Percentiles rank a stretch among this genome's conserved stretches.
phyloP scores from a whole-genome alignment of 1,284 basidiomycete genomes.

The Trichosporon coremiiforme region DNA sequence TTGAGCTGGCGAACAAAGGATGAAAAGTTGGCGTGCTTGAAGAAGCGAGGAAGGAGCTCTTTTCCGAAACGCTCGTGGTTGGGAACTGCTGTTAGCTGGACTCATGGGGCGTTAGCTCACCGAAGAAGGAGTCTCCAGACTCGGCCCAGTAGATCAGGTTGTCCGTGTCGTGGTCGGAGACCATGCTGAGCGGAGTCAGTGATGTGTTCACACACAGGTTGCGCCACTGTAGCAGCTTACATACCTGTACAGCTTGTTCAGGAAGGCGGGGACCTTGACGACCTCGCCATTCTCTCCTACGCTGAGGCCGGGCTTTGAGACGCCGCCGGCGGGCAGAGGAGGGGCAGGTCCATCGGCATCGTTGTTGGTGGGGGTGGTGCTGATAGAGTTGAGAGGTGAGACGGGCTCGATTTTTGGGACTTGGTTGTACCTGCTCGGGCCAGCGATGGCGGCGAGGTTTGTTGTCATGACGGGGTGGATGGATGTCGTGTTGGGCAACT shows the following conservation, averaged over 20 bases:
- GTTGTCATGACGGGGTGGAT: conserved; percentile 41
- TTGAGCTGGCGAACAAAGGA: conserved; percentile 95
- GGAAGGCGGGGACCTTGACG: conserved; percentile 71
- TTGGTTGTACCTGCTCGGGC: conserved; percentile 40
- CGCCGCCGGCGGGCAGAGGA: conserved; percentile 24
- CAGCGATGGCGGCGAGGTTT: conserved; percentile 48
- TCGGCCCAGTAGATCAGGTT: conserved; percentile 88
- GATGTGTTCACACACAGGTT: not conserved
- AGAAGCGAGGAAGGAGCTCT: conserved; percentile 88
- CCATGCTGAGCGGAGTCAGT: conserved; percentile 67
- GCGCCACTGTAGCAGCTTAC: conserved; percentile 44
- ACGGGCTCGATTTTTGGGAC: conserved; percentile 32
- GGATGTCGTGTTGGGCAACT: not conserved
- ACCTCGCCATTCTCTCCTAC: conserved; percentile 54
- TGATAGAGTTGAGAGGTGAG: conserved; percentile 29
- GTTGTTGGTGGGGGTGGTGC: conserved; percentile 13
- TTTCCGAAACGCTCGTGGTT: conserved; percentile 90
- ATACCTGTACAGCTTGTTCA: conserved; percentile 89
- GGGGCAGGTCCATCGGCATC: not conserved
- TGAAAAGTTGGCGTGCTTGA: conserved; percentile 93
- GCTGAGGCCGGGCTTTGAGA: conserved; percentile 47
- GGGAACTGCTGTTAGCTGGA: conserved; percentile 66
- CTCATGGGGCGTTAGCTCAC: conserved; percentile 54
- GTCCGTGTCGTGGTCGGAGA: conserved; percentile 78
- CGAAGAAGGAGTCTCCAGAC: conserved; percentile 85